phyloP scores from a whole-genome alignment of 2,329 filamentous ascomycete species.

The Daldinia sp. region DNA sequence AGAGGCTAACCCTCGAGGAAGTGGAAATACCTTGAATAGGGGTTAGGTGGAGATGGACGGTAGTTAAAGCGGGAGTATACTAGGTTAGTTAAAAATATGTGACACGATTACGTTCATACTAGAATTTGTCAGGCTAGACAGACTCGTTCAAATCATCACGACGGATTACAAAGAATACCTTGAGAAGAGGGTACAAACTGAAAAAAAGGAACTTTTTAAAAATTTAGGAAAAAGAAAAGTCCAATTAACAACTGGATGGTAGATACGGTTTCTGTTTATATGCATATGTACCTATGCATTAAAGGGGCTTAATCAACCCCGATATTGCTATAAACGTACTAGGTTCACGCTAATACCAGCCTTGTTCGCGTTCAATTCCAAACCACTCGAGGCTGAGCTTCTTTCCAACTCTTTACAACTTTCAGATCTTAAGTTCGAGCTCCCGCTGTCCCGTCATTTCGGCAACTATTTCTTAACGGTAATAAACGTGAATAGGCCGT shows the following conservation, averaged over 20 bases:
- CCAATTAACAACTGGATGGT: background rate
- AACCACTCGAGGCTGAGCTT: slow-evolving; percentile 16
- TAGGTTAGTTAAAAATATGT: background rate
- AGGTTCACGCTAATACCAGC: slow-evolving; percentile 8
- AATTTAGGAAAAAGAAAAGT: background rate
- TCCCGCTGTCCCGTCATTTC: background rate
- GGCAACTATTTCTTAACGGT: slow-evolving; percentile 1
- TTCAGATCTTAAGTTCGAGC: background rate
- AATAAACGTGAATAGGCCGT: slow-evolving; percentile 3
- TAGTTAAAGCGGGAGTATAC: background rate
- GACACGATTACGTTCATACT: background rate
- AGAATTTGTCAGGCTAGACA: background rate
- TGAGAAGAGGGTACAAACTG: background rate
- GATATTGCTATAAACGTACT: background rate
- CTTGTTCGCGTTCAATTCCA: slow-evolving; percentile 8
- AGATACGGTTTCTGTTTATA: background rate
- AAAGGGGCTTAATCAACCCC: background rate
- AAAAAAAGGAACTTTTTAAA: background rate
- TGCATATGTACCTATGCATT: background rate
- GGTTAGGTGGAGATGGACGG: slow-evolving; percentile 51
- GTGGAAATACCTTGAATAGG: slow-evolving; percentile 84
- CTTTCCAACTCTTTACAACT: slow-evolving; percentile 5
- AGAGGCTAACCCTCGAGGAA: slow-evolving; percentile 86
- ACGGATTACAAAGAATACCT: background rate
- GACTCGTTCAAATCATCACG: background rate